phyloP scores from a whole-genome alignment of 306 rosid genomes.

The Malus sieversii region DNA sequence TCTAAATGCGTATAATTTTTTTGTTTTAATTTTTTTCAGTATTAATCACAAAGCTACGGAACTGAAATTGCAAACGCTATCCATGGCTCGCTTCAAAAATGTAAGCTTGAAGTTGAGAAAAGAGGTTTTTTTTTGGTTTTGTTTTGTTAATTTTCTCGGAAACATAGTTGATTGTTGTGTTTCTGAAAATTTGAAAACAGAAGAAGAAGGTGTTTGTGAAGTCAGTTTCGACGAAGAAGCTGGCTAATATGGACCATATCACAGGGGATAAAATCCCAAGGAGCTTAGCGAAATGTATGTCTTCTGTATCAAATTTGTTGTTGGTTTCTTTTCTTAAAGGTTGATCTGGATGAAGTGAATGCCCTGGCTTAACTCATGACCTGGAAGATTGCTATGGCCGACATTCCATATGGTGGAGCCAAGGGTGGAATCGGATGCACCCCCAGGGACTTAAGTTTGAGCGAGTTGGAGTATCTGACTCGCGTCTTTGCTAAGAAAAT shows the following conservation, averaged over 20 bases:
- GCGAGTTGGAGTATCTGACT: conserved; percentile 54
- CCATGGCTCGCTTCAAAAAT: conserved; percentile 40
- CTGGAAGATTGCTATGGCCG: conserved; percentile 62
- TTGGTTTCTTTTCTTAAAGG: conserved; percentile 20
- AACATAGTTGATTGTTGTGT: too few species aligned
- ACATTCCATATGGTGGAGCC: conserved; percentile 64
- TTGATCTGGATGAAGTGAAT: conserved; percentile 64
- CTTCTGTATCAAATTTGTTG: not conserved
- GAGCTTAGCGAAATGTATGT: not conserved
- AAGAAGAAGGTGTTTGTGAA: too few species aligned
- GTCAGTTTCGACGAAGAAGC: too few species aligned
- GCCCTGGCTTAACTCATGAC: conserved; percentile 65
- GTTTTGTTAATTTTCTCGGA: too few species aligned
- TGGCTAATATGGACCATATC: too few species aligned
- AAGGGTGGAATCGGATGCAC: conserved; percentile 64
- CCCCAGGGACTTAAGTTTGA: conserved; percentile 40
- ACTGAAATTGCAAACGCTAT: not conserved
- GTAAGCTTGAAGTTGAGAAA: conserved; percentile 18
- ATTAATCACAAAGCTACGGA: not conserved
- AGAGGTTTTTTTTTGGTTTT: too few species aligned
- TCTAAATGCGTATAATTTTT: not conserved
- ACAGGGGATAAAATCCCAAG: too few species aligned
- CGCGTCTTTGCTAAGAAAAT: conserved; percentile 57
- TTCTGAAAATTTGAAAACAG: too few species aligned
- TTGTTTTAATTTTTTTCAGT: not conserved